Evolutionary conservation across 805 yeast genomes (phyloP).

Genomic region (Starmerella apicola): DNA sequence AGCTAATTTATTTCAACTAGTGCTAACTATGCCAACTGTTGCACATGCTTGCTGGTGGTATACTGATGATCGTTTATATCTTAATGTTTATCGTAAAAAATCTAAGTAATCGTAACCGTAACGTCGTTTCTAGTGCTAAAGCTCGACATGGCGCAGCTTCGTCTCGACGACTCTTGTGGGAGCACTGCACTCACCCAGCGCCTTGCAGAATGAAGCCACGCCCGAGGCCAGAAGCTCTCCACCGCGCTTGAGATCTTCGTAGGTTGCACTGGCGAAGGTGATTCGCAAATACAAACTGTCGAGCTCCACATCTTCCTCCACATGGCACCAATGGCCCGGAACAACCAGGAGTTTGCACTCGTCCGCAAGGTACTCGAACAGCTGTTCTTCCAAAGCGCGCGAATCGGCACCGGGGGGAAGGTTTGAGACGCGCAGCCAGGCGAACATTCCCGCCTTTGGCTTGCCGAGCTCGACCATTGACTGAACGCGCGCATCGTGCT

Average conservation of each 20-base stretch:
- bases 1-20: too few species aligned
- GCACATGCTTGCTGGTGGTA: too few species aligned
- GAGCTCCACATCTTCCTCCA: slow-evolving; percentile 21
- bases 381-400: slow-evolving; percentile 23
- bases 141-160: too few species aligned
- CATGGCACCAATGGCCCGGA: slow-evolving; percentile 33
- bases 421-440: slow-evolving; percentile 41
- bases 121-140: too few species aligned
- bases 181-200: too few species aligned
- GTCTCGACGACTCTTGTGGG: too few species aligned
- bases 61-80: too few species aligned
- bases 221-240: slow-evolving; percentile 10
- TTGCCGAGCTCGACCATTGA: slow-evolving; percentile 35
- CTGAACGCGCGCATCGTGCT: slow-evolving; percentile 20
- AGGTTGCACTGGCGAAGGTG: slow-evolving; percentile 28
- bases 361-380: slow-evolving; percentile 26
- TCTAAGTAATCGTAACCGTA: too few species aligned
- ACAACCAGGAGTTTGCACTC: slow-evolving; percentile 27
- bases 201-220: too few species aligned
- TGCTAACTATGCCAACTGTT: too few species aligned
- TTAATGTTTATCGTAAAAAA: too few species aligned
- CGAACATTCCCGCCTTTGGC: slow-evolving; percentile 43
- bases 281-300: slow-evolving; percentile 30
- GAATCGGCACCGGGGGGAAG: slow-evolving; percentile 31
- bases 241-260: slow-evolving; percentile 6